Conservation (phyloP, 352 stramenopile genomes). For the Pseudoperonospora humuli region DNA sequence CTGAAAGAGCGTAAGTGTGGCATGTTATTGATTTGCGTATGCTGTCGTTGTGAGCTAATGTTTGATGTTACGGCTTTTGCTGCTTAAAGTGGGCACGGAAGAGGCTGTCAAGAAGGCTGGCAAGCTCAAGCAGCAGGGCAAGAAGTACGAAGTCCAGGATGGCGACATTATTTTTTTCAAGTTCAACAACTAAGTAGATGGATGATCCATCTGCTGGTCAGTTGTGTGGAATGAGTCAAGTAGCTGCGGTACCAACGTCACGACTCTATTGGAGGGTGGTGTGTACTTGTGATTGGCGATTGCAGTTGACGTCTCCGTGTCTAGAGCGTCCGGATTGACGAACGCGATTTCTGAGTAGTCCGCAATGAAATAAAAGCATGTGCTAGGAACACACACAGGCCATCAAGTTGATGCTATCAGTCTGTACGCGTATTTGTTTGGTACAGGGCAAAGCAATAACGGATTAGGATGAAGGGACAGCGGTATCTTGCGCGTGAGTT, state of each 20-base stretch:
- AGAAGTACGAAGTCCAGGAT: constrained; percentile 88
- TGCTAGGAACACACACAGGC: constrained; percentile 20
- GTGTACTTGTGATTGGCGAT: constrained; percentile 94
- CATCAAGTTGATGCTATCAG: too few relatives aligned
- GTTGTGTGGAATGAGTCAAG: constrained; percentile 16
- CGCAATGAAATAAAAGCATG: constrained; percentile 30
- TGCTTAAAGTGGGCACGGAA: constrained; percentile 57
- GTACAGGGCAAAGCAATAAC: constrained; percentile 9
- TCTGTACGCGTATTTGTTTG: constrained; percentile 7
- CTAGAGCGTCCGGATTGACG: constrained; percentile 20
- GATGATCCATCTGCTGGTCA: constrained; percentile 3
- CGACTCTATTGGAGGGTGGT: constrained; percentile 63
- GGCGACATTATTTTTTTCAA: constrained; percentile 90
- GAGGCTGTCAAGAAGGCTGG: constrained; percentile 86
- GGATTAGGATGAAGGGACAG: constrained; percentile 10
- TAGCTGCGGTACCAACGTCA: constrained; percentile 1
- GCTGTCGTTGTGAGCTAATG: constrained; percentile 2
- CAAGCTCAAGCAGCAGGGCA: constrained; percentile 86
- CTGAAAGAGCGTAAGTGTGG: constrained; percentile 81
- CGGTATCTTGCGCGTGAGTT: constrained; percentile 13
- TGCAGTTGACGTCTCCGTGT: constrained; percentile 61
- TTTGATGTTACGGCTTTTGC: neutral
- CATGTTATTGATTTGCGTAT: neutral
- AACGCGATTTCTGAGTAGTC: constrained; percentile 8
- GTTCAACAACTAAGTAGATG: constrained; percentile 90